Base-by-base conservation (phyloP, 2,329 filamentous ascomycete genomes). In the Ambrosiella cleistominuta region DNA sequence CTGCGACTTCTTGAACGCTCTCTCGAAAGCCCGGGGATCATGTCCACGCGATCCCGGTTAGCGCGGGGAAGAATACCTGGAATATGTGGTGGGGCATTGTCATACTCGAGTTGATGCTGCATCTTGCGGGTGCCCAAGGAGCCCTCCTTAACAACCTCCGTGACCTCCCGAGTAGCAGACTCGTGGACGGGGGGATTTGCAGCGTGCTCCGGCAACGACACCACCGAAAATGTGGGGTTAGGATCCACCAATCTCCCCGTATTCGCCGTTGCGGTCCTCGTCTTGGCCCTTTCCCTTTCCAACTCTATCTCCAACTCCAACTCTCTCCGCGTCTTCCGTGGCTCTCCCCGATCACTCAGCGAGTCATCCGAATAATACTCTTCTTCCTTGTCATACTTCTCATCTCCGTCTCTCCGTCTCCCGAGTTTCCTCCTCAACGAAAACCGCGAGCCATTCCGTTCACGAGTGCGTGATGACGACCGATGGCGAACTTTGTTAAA, bases 401-500 rank as follows among this genome's bases (percentile, higher is more conserved):
- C 67, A 49, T 62, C 58, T 40, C 59, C 56, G 15, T 36, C 63
- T 44, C 62, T 64, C 37, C 63, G 63, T 8, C 59, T 56, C 6
- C 52, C 11, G n/a, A 27, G 27, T 27, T 27, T 27, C 27, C 49
- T 17, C 7, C 35, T 47, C 3, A 57, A 38, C 27, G 56, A 57
- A 37, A 57, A 57, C 5, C 63, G 62, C 1, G 47, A 51, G 7
- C 38, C 15, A 17, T 62, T 63, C 8, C 60, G 61, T 58, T 66
- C 57, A 66, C 66, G 64, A 68, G 66, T 52, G 69, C 65, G 50
- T 67, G 66, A 61, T 71, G 69, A 45, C 9, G 81, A 76, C 67
- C 80, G 44, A 38, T 52, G 35, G 2, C 58, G 75, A 63, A 75
- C 76, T 53, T 73, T 74, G 67, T 83, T 78, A 68, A 79, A 83